These are phyloP conservation scores for Calocybe indica DNA, from an alignment of 768 basidiomycete species.

Conservation along the genomic window DNA sequence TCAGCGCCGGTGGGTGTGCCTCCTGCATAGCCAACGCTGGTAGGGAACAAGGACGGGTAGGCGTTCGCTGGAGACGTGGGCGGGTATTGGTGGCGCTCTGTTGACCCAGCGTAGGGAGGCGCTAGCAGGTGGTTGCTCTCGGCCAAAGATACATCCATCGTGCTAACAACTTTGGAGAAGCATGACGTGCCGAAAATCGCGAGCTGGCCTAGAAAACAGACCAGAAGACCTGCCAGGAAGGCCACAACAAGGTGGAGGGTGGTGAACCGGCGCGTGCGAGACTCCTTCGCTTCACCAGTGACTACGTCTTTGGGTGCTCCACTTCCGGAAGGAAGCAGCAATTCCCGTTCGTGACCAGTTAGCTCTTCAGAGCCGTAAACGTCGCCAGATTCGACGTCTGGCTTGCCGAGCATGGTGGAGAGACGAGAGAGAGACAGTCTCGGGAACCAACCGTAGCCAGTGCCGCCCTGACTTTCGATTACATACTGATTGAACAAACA, in stretches of 20 bases:
- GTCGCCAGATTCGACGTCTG: constrained; percentile 16
- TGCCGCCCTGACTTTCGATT: too few species aligned
- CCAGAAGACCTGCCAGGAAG: constrained; percentile 48
- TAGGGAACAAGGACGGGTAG: constrained; percentile 68
- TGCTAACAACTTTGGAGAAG: constrained; percentile 18
- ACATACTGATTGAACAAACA: too few species aligned
- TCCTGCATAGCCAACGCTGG: constrained; percentile 72
- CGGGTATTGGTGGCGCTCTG: constrained; percentile 63
- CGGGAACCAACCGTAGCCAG: too few species aligned
- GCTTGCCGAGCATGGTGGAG: constrained; percentile 10
- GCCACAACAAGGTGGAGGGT: constrained; percentile 36
- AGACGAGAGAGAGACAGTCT: neutral
- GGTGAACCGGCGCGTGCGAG: constrained; percentile 22
- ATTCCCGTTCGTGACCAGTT: constrained; percentile 24
- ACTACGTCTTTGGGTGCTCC: constrained; percentile 1
- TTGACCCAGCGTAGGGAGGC: constrained; percentile 68
- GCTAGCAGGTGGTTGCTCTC: constrained; percentile 34
- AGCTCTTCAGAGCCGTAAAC: constrained; percentile 9
- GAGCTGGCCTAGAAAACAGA: constrained; percentile 46
- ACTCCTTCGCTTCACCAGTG: constrained; percentile 5
- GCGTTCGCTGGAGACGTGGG: constrained; percentile 70
- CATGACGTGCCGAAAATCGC: constrained; percentile 37
- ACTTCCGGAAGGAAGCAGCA: constrained; percentile 25
- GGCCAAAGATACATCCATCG: neutral
- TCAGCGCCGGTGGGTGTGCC: constrained; percentile 78